phyloP scores from a whole-genome alignment of 164 flowering plant species.

The Macadamia tetraphylla region DNA sequence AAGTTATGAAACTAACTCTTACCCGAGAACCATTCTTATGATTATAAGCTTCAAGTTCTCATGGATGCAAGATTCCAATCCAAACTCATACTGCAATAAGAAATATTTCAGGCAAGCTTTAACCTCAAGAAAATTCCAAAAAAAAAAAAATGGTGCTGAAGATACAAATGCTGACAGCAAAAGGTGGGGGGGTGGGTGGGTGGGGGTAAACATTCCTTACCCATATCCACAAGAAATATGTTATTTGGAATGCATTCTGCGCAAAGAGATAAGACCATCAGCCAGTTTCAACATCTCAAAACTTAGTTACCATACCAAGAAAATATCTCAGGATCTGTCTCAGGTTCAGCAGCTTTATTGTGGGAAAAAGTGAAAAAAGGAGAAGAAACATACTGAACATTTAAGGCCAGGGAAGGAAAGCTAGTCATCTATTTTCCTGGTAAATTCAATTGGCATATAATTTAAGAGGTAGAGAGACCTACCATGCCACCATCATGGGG shows the following conservation, averaged over 20 bases:
- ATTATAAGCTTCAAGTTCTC: constrained; percentile 29
- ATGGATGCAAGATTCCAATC: constrained; percentile 54
- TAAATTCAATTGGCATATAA: background rate
- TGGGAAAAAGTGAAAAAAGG: background rate
- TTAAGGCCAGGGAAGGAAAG: background rate
- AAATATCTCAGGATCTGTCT: background rate
- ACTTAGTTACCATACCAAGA: background rate
- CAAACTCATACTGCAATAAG: constrained; percentile 54
- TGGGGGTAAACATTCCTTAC: constrained; percentile 32
- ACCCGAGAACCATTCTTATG: constrained; percentile 66
- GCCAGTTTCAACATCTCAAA: background rate
- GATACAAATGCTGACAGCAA: background rate
- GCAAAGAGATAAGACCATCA: constrained; percentile 7
- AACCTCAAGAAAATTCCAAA: background rate
- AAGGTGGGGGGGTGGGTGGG: background rate
- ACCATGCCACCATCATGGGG: background rate
- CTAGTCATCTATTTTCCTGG: background rate
- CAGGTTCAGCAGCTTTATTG: no score
- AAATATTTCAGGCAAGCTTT: constrained; percentile 1
- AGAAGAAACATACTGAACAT: background rate
- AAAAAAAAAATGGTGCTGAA: constrained; percentile 2
- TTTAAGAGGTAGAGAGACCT: background rate
- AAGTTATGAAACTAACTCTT: constrained; percentile 18
- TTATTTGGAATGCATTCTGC: constrained; percentile 96
- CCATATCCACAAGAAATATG: constrained; percentile 93